phyloP scores from a whole-genome alignment of 495 filamentous ascomycete species.

The Penicillium cataractarum region DNA sequence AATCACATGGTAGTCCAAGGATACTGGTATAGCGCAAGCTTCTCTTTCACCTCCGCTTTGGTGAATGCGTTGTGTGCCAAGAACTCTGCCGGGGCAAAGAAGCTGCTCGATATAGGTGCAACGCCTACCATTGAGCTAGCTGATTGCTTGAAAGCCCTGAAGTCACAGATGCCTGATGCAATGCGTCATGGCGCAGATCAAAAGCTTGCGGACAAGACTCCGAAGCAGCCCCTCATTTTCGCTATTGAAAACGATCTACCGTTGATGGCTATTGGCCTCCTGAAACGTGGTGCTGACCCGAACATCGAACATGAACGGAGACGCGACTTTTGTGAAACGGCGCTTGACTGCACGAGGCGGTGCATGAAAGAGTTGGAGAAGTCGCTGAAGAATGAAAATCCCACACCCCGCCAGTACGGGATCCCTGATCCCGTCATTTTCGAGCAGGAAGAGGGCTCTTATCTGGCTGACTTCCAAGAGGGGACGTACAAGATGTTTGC shows the following conservation, averaged over 20 bases:
- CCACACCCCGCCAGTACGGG: neutral
- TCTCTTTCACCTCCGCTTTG: constrained; percentile 39
- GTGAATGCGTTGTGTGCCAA: constrained; percentile 45
- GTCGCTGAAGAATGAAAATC: constrained; percentile 37
- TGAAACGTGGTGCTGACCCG: constrained; percentile 61
- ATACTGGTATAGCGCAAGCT: neutral
- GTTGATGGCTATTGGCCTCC: constrained; percentile 54
- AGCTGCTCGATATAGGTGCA: constrained; percentile 52
- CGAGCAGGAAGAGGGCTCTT: constrained; percentile 37
- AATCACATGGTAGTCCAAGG: constrained; percentile 56
- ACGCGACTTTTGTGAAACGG: neutral
- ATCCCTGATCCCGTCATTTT: constrained; percentile 21
- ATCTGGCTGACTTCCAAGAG: constrained; percentile 46
- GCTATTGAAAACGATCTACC: constrained; percentile 57
- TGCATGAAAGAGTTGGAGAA: constrained; percentile 39
- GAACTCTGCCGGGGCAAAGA: constrained; percentile 39
- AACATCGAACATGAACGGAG: constrained; percentile 49
- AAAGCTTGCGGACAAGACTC: constrained; percentile 34
- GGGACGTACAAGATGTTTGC: constrained; percentile 59
- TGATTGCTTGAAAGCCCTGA: constrained; percentile 43
- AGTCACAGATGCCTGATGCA: constrained; percentile 10
- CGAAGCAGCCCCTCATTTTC: constrained; percentile 62
- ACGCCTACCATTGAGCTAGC: constrained; percentile 39
- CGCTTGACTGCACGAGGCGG: constrained; percentile 20
- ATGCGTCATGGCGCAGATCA: constrained; percentile 32